phyloP scores from a whole-genome alignment of 306 rosid species.

The Coriaria nepalensis region DNA sequence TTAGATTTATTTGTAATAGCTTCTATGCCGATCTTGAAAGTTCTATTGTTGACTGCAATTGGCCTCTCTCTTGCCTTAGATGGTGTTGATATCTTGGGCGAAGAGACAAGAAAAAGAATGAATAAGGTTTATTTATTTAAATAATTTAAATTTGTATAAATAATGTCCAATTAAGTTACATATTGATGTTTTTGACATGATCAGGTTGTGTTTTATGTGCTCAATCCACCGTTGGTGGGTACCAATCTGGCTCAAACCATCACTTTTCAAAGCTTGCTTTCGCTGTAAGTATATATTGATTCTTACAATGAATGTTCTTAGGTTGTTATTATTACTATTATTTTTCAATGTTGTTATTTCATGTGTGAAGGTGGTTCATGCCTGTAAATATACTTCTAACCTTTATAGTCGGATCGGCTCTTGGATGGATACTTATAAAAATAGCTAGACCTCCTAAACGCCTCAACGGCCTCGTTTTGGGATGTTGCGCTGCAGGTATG shows the following conservation, averaged over 20 bases:
- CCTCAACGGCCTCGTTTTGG: conserved; percentile 41
- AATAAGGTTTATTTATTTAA: conserved; percentile 12
- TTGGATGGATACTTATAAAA: conserved; percentile 34
- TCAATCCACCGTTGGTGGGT: conserved; percentile 37
- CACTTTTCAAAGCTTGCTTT: conserved; percentile 27
- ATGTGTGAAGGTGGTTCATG: conserved; percentile 52
- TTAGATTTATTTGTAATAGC: conserved; percentile 37
- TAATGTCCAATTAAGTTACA: no score
- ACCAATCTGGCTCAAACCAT: conserved; percentile 31
- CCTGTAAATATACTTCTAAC: conserved; percentile 38
- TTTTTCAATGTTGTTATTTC: no score
- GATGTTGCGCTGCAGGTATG: conserved; percentile 46
- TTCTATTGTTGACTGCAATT: conserved; percentile 34
- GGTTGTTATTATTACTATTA: neutral
- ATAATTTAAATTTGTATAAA: neutral
- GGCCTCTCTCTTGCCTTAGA: conserved; percentile 47
- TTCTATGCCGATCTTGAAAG: conserved; percentile 43
- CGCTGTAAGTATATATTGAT: conserved; percentile 21
- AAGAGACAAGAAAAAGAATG: conserved; percentile 32
- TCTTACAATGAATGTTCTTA: neutral
- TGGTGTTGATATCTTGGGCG: conserved; percentile 22
- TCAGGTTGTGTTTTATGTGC: conserved; percentile 40
- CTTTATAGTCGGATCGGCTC: conserved; percentile 30
- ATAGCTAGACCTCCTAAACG: conserved; percentile 34
- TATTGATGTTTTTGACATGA: neutral